Percentiles rank a stretch among this genome's conserved stretches.
These are phyloP conservation scores for Salix koriyanagi DNA, from an alignment of 345 rosid species.

Conservation along the genomic window DNA sequence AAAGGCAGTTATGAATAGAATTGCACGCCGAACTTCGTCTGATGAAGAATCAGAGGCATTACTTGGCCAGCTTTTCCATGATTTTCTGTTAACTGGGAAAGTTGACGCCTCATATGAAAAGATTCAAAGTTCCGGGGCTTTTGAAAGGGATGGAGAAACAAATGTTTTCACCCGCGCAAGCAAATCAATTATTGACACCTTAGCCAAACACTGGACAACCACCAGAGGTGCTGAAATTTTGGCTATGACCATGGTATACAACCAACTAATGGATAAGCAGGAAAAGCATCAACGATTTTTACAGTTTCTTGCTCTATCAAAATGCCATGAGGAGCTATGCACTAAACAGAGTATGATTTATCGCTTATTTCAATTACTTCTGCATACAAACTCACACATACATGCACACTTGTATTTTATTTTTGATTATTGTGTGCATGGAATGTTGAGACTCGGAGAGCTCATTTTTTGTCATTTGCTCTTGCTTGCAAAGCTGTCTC, in stretches of 20 bases:
- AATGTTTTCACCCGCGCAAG: conserved; percentile 77
- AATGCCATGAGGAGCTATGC: conserved; percentile 93
- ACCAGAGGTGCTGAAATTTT: conserved; percentile 95
- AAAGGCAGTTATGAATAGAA: conserved; percentile 39
- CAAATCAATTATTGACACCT: conserved; percentile 80
- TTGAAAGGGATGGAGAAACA: conserved; percentile 85
- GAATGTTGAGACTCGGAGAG: neutral
- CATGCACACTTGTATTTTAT: neutral
- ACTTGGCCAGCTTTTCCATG: conserved; percentile 72
- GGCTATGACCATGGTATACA: conserved; percentile 60
- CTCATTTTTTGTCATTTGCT: neutral
- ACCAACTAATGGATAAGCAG: conserved; percentile 79
- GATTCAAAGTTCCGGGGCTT: conserved; percentile 70
- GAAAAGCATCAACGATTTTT: conserved; percentile 84
- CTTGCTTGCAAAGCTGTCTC: neutral
- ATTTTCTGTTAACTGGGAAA: conserved; percentile 61
- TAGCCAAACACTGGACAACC: conserved; percentile 98
- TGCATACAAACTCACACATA: neutral
- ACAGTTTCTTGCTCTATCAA: conserved; percentile 94
- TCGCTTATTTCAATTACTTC: neutral
- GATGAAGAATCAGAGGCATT: conserved; percentile 94
- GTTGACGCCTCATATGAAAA: conserved; percentile 62
- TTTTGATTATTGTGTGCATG: neutral
- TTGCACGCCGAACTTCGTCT: conserved; percentile 56
- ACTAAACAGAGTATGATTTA: conserved; percentile 63